phyloP scores from a whole-genome alignment of 345 rosid genomes.

The Stellera chamaejasme region DNA sequence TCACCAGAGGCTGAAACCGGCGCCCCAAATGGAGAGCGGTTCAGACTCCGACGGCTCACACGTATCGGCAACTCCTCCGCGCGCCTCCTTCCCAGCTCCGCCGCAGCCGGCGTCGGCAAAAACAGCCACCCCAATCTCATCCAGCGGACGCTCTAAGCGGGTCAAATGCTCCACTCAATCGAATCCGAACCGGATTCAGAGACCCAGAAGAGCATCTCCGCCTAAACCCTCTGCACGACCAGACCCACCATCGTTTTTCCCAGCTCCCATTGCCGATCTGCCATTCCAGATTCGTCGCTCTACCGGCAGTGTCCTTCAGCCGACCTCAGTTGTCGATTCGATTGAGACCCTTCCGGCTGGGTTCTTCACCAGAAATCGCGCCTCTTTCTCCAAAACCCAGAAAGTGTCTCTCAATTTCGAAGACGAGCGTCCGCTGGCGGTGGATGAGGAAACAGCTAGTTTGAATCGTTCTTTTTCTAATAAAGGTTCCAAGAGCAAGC shows the following conservation, averaged over 20 bases:
- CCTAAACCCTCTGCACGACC: conserved; percentile 13
- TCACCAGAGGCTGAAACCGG: no score
- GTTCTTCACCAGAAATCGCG: conserved; percentile 38
- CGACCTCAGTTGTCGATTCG: conserved; percentile 18
- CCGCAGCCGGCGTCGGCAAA: conserved; percentile 11
- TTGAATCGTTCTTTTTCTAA: conserved; percentile 9
- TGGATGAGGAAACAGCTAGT: conserved; percentile 1
- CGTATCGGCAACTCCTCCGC: conserved; percentile 88
- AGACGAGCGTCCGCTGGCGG: not conserved
- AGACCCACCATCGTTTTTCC: conserved; percentile 1
- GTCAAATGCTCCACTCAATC: conserved; percentile 23
- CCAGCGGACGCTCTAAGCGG: conserved; percentile 16
- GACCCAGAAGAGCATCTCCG: conserved; percentile 16
- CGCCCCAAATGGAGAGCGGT: conserved; percentile 48
- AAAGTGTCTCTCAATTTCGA: conserved; percentile 41
- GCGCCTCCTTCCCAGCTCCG: conserved; percentile 27
- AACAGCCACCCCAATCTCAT: conserved; percentile 11
- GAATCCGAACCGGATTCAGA: conserved; percentile 19
- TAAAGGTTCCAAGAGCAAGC: conserved; percentile 27
- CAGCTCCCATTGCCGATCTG: conserved; percentile 26
- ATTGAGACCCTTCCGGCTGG: conserved; percentile 44
- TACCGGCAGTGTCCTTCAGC: conserved; percentile 11
- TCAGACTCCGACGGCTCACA: conserved; percentile 86
- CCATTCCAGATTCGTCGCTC: conserved; percentile 63
- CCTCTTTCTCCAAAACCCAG: conserved; percentile 56